These are phyloP conservation scores for Botrytis sinoallii DNA, from an alignment of 2,329 filamentous ascomycete genomes.

Conservation along the genomic window DNA sequence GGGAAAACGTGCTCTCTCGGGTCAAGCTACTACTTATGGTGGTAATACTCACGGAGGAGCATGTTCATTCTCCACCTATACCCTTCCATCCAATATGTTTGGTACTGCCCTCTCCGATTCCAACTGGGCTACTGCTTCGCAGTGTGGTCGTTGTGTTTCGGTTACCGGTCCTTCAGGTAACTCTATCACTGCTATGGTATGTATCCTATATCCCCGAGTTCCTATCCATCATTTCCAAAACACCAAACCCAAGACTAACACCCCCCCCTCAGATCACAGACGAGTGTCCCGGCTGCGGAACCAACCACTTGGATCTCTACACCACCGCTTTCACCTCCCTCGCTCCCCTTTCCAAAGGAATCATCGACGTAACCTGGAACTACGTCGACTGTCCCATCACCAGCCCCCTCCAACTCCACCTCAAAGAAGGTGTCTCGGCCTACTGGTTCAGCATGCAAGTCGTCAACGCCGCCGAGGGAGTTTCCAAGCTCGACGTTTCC, in stretches of 20 bases:
- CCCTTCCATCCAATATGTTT: conserved; percentile 54
- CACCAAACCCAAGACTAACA: not conserved
- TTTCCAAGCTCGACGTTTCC: conserved; percentile 57
- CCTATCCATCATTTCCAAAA: not conserved
- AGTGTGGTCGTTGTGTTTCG: conserved; percentile 60
- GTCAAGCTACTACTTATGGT: conserved; percentile 52
- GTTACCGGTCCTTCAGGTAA: conserved; percentile 57
- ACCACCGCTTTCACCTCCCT: conserved; percentile 48
- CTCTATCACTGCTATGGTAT: conserved; percentile 62
- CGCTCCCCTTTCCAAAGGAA: conserved; percentile 44
- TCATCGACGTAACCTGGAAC: conserved; percentile 50
- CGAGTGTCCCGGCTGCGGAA: conserved; percentile 53
- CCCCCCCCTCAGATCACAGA: conserved; percentile 48
- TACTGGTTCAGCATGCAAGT: conserved; percentile 63
- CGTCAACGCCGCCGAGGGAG: conserved; percentile 57
- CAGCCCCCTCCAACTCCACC: conserved; percentile 48
- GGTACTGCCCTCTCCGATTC: conserved; percentile 60
- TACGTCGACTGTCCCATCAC: conserved; percentile 51
- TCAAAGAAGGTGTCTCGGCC: conserved; percentile 50
- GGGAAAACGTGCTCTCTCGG: conserved; percentile 35
- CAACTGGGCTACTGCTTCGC: conserved; percentile 53
- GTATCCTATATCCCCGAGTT: conserved; percentile 18
- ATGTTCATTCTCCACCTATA: conserved; percentile 63
- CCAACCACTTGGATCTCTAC: conserved; percentile 56
- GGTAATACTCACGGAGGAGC: conserved; percentile 57